Evolutionary conservation across 768 basidiomycete genomes (phyloP), one percentile per base, ranked within the genome.

Genomic region (Mycena maculata): DNA sequence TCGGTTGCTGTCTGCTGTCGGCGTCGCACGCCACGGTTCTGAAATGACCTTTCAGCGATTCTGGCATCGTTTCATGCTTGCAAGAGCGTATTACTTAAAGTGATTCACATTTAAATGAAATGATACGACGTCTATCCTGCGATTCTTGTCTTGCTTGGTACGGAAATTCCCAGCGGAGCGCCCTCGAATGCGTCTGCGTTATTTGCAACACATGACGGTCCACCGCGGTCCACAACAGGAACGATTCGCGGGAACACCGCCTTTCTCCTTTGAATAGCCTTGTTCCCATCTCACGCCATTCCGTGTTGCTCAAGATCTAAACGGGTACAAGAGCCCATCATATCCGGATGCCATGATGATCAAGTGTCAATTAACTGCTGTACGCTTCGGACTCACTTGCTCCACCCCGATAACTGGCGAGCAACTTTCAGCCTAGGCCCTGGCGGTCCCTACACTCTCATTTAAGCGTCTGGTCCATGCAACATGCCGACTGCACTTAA

Each of bases 371-470:
- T n/a, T 52, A 15, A 56, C 60, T 44, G 28, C 45, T 49, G 50
- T 33, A 31, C 28, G 25, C 10, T 39, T 20, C 22, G 1, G 27
- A 7, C 25, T 23, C 16, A 11, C 23, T 13, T 13, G 18, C 20
- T 38, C 22, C 41, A 38, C 25, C n/a, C 22, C 38, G 53, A 44
- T 45, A 16, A 47, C 53, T 45, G 39, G 41, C 56, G 44, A 36
- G 44, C 61, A 42, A 58, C 56, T 36, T 49, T 27, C 25, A 54
- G 58, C 44, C 49, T 63, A 54, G 59, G 55, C 60, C 63, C 66
- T 42, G 70, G 63, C 33, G 67, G 65, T 44, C 62, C 67, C 53
- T 49, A 38, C 44, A 55, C 61, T 30, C 49, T 66, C 45, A 20
- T 58, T 58, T 65, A 13, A 6, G 22, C 22, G 58, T 33, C 9